Evolutionary conservation across 2,329 filamentous ascomycete genomes (phyloP).

Genomic region (Penicillium thymicola): DNA sequence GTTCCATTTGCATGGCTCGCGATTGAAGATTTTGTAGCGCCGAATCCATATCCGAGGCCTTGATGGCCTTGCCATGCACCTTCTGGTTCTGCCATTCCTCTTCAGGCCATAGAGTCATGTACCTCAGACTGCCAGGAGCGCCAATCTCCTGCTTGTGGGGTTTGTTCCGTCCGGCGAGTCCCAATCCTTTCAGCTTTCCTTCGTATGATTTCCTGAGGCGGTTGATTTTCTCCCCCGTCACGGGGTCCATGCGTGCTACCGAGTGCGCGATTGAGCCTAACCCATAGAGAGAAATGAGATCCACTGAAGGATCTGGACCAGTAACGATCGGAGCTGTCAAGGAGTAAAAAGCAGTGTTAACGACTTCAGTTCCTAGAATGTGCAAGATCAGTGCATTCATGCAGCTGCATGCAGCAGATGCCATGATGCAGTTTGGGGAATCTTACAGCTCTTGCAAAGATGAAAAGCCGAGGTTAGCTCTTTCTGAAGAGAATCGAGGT

Average conservation of each 20-base stretch:
- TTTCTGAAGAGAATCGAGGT: slow-evolving; percentile 44
- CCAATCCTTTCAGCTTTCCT: slow-evolving; percentile 49
- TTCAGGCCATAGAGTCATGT: slow-evolving; percentile 48
- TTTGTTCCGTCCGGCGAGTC: slow-evolving; percentile 49
- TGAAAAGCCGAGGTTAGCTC: slow-evolving; percentile 48
- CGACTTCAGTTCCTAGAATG: slow-evolving; percentile 34
- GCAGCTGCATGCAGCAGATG: slow-evolving; percentile 30
- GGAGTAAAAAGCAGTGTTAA: slow-evolving; percentile 42
- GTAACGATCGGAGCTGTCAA: slow-evolving; percentile 47
- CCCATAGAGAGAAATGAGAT: slow-evolving; percentile 59
- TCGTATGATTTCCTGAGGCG: slow-evolving; percentile 57
- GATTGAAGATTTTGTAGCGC: slow-evolving; percentile 42
- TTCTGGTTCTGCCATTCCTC: slow-evolving; percentile 52
- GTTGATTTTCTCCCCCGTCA: slow-evolving; percentile 64
- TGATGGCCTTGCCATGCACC: slow-evolving; percentile 46
- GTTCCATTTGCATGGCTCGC: slow-evolving; percentile 48
- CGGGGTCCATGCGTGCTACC: slow-evolving; percentile 58
- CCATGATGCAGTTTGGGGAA: slow-evolving; percentile 42
- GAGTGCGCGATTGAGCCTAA: slow-evolving; percentile 55
- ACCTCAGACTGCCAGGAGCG: slow-evolving; percentile 37
- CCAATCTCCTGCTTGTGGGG: slow-evolving; percentile 44
- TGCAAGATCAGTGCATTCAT: slow-evolving; percentile 24
- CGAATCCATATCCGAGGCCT: slow-evolving; percentile 41
- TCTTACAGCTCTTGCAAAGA: slow-evolving; percentile 51
- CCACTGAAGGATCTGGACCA: slow-evolving; percentile 55